Conservation (phyloP, 1,284 basidiomycete species). For the Apiotrichum montevideense region DNA sequence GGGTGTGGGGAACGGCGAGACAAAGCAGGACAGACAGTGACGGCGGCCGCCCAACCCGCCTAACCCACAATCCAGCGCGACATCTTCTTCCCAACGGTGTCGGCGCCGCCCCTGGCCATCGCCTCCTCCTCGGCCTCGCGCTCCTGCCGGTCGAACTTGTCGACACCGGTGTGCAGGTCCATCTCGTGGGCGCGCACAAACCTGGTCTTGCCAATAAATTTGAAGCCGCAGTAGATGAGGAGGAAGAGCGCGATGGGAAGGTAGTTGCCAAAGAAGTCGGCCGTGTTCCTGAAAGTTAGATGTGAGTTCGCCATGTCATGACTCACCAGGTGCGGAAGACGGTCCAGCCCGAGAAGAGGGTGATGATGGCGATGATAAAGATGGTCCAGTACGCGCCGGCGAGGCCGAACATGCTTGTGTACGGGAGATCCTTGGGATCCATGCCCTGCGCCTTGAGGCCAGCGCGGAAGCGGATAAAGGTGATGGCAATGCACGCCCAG, state of each 20-base stretch:
- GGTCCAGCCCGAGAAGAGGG: constrained; percentile 25
- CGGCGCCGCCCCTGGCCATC: neutral
- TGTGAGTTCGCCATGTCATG: too few relatives aligned
- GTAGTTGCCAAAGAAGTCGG: constrained; percentile 28
- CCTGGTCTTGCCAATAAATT: constrained; percentile 27
- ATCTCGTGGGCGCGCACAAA: constrained; percentile 24
- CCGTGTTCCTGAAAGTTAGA: constrained; percentile 12
- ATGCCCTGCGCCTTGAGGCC: constrained; percentile 67
- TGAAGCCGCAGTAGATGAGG: constrained; percentile 56
- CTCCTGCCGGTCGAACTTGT: constrained; percentile 25
- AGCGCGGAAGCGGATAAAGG: constrained; percentile 70
- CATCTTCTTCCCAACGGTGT: too few relatives aligned
- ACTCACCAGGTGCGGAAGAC: constrained; percentile 6
- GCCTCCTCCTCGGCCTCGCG: constrained; percentile 3
- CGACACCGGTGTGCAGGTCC: constrained; percentile 29
- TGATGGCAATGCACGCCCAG: constrained; percentile 76
- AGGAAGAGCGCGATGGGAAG: constrained; percentile 68
- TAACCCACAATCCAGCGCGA: too few relatives aligned
- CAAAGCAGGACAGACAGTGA: too few relatives aligned
- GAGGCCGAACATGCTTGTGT: constrained; percentile 50
- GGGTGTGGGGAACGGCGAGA: too few relatives aligned
- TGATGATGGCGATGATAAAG: constrained; percentile 20
- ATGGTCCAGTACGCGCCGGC: constrained; percentile 38
- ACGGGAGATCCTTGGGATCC: constrained; percentile 52
- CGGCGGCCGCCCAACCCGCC: too few relatives aligned